A percentile compares a stretch with the other conserved stretches of the same genome.
Evolutionary conservation across 805 yeast species (phyloP).

Genomic region (Candida rishiriensis): DNA sequence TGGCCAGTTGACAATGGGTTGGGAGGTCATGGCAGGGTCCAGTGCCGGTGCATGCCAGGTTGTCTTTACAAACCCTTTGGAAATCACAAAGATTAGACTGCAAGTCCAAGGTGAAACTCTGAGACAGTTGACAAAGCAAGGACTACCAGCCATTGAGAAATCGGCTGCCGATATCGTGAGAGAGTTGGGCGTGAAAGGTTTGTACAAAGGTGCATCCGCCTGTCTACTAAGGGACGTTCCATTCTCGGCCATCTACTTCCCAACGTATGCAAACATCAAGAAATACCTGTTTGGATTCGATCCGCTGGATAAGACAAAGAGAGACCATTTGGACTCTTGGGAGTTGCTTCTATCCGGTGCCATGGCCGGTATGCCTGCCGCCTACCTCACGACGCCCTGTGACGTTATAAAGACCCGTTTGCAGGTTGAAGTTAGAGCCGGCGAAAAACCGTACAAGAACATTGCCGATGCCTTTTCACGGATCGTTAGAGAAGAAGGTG

Average conservation of each 20-base stretch:
- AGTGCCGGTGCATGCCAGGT: constrained; percentile 97
- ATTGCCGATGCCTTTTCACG: constrained; percentile 71
- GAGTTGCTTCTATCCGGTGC: constrained; percentile 88
- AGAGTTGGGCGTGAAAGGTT: constrained; percentile 76
- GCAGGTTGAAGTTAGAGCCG: constrained; percentile 75
- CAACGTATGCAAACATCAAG: constrained; percentile 92
- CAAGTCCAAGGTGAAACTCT: constrained; percentile 83
- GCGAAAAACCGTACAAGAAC: constrained; percentile 74
- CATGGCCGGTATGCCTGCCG: constrained; percentile 96
- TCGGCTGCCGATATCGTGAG: constrained; percentile 70
- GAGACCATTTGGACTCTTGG: constrained; percentile 66
- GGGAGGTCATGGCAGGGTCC: constrained; percentile 87
- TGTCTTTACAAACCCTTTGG: constrained; percentile 91
- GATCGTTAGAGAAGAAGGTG: constrained; percentile 78
- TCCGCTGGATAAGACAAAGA: constrained; percentile 57
- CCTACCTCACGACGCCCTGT: constrained; percentile 92
- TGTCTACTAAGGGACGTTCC: constrained; percentile 95
- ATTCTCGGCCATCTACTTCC: constrained; percentile 94
- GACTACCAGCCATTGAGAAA: constrained; percentile 30
- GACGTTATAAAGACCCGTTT: constrained; percentile 95
- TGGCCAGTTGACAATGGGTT: constrained; percentile 45
- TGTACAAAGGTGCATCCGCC: constrained; percentile 88
- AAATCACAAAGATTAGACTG: constrained; percentile 88
- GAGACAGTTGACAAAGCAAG: constrained; percentile 34
- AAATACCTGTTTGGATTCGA: constrained; percentile 77